These are phyloP conservation scores for Botryotinia convoluta DNA, from an alignment of 2,329 filamentous ascomycete genomes.

Conservation along the genomic window DNA sequence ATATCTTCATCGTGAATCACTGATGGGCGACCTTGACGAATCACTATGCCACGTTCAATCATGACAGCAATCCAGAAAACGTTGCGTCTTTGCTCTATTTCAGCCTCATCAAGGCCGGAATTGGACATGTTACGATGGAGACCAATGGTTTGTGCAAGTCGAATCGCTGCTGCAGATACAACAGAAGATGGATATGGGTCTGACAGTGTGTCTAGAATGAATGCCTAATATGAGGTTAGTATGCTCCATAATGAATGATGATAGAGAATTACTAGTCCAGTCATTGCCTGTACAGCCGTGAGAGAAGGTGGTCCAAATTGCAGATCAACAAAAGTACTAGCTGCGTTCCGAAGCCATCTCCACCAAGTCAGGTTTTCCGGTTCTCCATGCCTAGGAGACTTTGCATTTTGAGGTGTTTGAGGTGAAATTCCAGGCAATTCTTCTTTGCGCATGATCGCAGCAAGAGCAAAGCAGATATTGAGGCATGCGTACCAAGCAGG, in stretches of 20 bases:
- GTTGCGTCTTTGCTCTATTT: constrained; percentile 30
- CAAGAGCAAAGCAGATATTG: constrained; percentile 28
- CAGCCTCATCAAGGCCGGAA: constrained; percentile 23
- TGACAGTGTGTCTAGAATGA: constrained; percentile 23
- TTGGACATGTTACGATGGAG: constrained; percentile 29
- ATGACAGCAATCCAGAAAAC: constrained; percentile 33
- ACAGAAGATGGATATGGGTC: constrained; percentile 29
- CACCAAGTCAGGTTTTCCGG: neutral
- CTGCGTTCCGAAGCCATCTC: constrained; percentile 25
- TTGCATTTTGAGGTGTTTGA: neutral
- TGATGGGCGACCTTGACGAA: constrained; percentile 30
- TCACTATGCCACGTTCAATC: constrained; percentile 27
- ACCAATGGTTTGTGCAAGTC: constrained; percentile 29
- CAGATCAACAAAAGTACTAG: constrained; percentile 28
- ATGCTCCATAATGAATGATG: neutral
- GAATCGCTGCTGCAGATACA: constrained; percentile 24
- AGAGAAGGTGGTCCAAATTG: constrained; percentile 27
- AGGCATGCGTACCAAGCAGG: constrained; percentile 33
- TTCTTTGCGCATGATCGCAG: constrained; percentile 23
- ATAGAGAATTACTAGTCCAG: constrained; percentile 19
- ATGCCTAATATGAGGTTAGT: constrained; percentile 10
- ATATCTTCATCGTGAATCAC: constrained; percentile 33
- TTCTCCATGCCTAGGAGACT: neutral
- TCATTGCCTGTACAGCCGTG: constrained; percentile 31
- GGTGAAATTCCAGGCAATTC: constrained; percentile 16